These are phyloP conservation scores for Magnolia officinalis DNA, from an alignment of 164 flowering plant species.

Conservation along the genomic window DNA sequence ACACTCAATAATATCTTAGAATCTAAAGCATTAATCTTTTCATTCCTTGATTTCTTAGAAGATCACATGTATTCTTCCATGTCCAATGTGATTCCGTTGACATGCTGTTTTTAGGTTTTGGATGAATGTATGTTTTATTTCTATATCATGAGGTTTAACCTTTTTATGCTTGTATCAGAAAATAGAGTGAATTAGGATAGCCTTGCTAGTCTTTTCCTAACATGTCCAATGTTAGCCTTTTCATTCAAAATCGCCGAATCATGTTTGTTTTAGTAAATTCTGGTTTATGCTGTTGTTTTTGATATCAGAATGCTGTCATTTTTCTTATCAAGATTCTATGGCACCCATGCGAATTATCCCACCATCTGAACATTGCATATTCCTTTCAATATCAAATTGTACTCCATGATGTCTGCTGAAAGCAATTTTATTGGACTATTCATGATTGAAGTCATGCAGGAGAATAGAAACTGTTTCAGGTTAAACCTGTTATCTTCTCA, in stretches of 20 bases:
- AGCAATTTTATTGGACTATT: neutral
- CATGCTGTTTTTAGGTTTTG: too few relatives aligned
- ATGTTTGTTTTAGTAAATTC: neutral
- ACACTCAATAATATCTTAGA: too few relatives aligned
- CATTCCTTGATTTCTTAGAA: too few relatives aligned
- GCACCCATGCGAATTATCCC: neutral
- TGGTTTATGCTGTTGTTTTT: neutral
- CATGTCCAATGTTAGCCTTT: too few relatives aligned
- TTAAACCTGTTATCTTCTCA: conserved; percentile 9
- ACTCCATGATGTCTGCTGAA: neutral
- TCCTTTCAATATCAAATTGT: neutral
- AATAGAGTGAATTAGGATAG: neutral
- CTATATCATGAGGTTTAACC: too few relatives aligned
- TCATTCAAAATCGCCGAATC: too few relatives aligned
- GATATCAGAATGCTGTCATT: neutral
- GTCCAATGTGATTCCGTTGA: too few relatives aligned
- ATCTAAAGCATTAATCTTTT: too few relatives aligned
- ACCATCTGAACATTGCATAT: neutral
- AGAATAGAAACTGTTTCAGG: neutral
- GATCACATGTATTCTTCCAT: too few relatives aligned
- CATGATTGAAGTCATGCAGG: neutral
- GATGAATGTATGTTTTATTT: too few relatives aligned
- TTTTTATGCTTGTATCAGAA: neutral
- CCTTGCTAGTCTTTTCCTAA: neutral
- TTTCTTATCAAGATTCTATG: neutral